These are phyloP conservation scores for barley (Hordeum vulgare) DNA, from an alignment of 176 grass and related monocot species.

Conservation along the genomic window MorexV3_pseudomolecules_assembly NC_058518.1:47446773-47447272, in stretches of 20 bases:
- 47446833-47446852: not conserved
- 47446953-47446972: not conserved
- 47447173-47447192: no score
- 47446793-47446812: not conserved
- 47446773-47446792: not conserved
- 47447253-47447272: not conserved
- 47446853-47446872: not conserved
- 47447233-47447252: not conserved
- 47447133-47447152: not conserved
- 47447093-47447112: not conserved
- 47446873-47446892: not conserved
- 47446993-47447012: not conserved
- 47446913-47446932: not conserved
- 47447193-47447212: not conserved
- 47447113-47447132: not conserved
- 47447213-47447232: not conserved
- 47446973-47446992: not conserved
- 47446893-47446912: not conserved
- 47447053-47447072: conserved; percentile 4
- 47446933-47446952: not conserved
- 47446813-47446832: not conserved
- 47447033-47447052: not conserved
- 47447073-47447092: conserved; percentile 3
- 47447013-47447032: not conserved
- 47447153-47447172: not conserved